These are phyloP conservation scores for Xylaria sp. DNA, from an alignment of 2,329 filamentous ascomycete genomes.

Conservation along the genomic window DNA sequence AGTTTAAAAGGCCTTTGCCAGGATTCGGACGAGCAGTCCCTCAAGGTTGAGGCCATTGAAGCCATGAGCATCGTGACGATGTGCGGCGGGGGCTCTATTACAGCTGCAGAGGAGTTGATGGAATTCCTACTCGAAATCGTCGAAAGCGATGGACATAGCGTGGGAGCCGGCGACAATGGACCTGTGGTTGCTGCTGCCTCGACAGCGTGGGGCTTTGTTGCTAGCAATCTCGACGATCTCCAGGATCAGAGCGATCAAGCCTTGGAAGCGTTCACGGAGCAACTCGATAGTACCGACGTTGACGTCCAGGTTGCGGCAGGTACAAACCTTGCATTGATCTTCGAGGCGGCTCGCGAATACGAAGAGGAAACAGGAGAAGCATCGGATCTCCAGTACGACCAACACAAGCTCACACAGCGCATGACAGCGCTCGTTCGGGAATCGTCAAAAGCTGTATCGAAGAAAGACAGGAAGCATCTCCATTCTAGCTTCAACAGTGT, in stretches of 20 bases:
- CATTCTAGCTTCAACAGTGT: conserved; percentile 63
- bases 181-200: conserved; percentile 79
- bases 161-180: conserved; percentile 77
- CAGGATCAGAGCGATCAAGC: conserved; percentile 76
- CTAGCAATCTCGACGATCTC: conserved; percentile 80
- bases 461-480: conserved; percentile 60
- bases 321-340: conserved; percentile 83
- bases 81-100: conserved; percentile 78
- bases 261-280: conserved; percentile 84
- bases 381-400: conserved; percentile 63
- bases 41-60: conserved; percentile 79
- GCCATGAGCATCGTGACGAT: conserved; percentile 77
- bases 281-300: conserved; percentile 79
- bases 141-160: conserved; percentile 78
- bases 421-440: conserved; percentile 60
- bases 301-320: conserved; percentile 81
- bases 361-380: conserved; percentile 61
- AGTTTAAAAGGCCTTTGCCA: conserved; percentile 71
- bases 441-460: conserved; percentile 62
- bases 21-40: conserved; percentile 71
- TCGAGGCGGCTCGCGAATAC: conserved; percentile 72
- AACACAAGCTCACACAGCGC: conserved; percentile 59
- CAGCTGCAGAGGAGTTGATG: conserved; percentile 77
- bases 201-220: conserved; percentile 82
- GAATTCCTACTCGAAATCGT: conserved; percentile 81